Conservation (phyloP, 2,329 filamentous ascomycete species). For the Trichoderma citrinoviride region DNA sequence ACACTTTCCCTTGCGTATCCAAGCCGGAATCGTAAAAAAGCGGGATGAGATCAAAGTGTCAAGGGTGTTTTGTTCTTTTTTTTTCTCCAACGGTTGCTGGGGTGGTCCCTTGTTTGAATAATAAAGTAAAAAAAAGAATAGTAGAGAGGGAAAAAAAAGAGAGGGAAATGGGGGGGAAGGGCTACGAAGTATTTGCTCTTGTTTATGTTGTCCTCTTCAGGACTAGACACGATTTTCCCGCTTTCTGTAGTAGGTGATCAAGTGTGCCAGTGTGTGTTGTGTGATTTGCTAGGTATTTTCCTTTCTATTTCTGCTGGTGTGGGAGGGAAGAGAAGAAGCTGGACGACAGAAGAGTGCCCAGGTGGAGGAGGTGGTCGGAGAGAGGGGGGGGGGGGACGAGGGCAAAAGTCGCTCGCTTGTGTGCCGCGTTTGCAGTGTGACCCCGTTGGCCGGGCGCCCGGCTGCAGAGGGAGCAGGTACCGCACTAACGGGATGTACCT, state of each 20-base stretch:
- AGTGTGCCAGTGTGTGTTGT: no score
- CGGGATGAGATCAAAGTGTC: background rate
- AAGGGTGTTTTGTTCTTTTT: background rate
- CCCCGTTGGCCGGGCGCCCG: background rate
- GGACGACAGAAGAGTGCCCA: no score
- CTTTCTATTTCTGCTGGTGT: no score
- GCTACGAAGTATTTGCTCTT: constrained; percentile 19
- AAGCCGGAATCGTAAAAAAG: background rate
- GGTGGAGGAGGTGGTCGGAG: no score
- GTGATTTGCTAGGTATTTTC: no score
- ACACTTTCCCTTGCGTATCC: background rate
- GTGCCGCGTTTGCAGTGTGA: constrained; percentile 12
- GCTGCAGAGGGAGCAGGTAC: background rate
- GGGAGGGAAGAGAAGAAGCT: no score
- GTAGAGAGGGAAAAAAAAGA: background rate
- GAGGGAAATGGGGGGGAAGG: background rate
- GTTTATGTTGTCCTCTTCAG: constrained; percentile 23
- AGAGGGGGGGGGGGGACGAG: background rate
- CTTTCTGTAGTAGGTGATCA: constrained; percentile 8
- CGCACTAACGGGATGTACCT: constrained; percentile 1
- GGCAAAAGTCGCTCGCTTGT: constrained; percentile 11
- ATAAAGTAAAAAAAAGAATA: no score
- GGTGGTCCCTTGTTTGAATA: no score
- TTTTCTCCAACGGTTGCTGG: constrained; percentile 3
- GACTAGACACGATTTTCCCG: constrained; percentile 3